Evolutionary conservation across 2,329 filamentous ascomycete species (phyloP), one percentile per base, ranked within the genome.

Genomic region (Fusarium pseudocircinatum): DNA sequence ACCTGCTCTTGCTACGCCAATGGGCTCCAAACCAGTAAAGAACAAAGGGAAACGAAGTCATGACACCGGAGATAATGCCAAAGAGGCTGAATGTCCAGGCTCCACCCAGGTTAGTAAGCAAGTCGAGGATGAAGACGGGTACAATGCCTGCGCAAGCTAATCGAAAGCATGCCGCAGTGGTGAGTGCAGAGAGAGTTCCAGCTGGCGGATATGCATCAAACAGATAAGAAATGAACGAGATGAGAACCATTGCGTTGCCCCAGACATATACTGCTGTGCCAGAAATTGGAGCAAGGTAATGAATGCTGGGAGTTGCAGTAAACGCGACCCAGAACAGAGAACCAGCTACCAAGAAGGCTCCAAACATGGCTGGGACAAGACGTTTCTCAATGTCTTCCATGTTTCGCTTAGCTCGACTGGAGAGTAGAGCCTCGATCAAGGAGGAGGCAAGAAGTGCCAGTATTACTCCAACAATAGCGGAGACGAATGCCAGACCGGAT

Each of bases 161-260:
- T 37, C 57, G 57, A 20, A 64, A 64, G 4, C 57, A 64, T 4
- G 61, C 61, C 4, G 61, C 61, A 4, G 57, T 32, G 20, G 57
- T 64, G 9, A 62, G 61, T 12, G 30, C 61, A 22, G 57, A 62
- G 0, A 64, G 12, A 24, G 61, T 64, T 36, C 22, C 57, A 2
- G 37, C 57, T 6, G 61, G 57, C 0, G 61, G 61, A 2, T 62
- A 62, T 13, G 61, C 57, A 3, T 64, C 61, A 15, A 64, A 64
- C 4, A 64, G 30, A 18, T 64, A 64, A 4, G 61, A 62, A 0
- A 64, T 52, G 32, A 62, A 62, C 3, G 57, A 64, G 8, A 64
- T 64, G 5, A 64, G 61, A 9, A 62, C 36, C 61, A 64, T 62
- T 2, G 61, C 37, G 15, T 49, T 64, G 2, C 61, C 57, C 57